Conservation (phyloP, 169 alveolate genomes). For the Plasmodium fragile region DNA sequence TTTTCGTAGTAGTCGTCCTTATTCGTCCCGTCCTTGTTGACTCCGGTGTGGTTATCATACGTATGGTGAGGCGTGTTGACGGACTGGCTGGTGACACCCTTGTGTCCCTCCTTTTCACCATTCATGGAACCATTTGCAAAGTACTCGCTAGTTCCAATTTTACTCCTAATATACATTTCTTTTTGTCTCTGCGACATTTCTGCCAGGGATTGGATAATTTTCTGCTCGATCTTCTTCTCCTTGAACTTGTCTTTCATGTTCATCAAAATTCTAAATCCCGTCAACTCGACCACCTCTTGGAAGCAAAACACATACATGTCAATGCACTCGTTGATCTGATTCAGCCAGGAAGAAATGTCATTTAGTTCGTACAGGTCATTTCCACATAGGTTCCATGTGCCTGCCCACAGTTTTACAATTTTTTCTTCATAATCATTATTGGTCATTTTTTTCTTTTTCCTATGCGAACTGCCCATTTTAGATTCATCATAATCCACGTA, state of each 20-base stretch:
- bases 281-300: constrained; percentile 82
- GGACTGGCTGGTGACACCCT: neutral
- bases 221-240: constrained; percentile 72
- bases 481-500: constrained; percentile 35
- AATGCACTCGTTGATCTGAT: constrained; percentile 62
- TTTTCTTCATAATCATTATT: constrained; percentile 59
- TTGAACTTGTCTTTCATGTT: constrained; percentile 71
- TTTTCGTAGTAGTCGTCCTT: constrained; percentile 3
- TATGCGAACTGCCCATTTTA: neutral
- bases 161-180: constrained; percentile 34
- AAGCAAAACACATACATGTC: constrained; percentile 82
- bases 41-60: neutral
- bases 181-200: constrained; percentile 72
- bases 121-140: neutral
- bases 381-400: constrained; percentile 87
- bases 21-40: neutral
- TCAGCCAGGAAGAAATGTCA: constrained; percentile 82
- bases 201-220: constrained; percentile 48
- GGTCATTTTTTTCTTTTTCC: constrained; percentile 32
- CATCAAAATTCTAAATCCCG: constrained; percentile 73
- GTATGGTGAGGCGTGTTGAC: neutral
- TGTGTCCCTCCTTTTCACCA: neutral
- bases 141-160: neutral
- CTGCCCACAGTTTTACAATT: constrained; percentile 82
- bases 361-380: constrained; percentile 76